Percentiles rank a stretch among this genome's conserved stretches.
Conservation (phyloP, 768 basidiomycete genomes). For the Tulasnella sp. region DNA sequence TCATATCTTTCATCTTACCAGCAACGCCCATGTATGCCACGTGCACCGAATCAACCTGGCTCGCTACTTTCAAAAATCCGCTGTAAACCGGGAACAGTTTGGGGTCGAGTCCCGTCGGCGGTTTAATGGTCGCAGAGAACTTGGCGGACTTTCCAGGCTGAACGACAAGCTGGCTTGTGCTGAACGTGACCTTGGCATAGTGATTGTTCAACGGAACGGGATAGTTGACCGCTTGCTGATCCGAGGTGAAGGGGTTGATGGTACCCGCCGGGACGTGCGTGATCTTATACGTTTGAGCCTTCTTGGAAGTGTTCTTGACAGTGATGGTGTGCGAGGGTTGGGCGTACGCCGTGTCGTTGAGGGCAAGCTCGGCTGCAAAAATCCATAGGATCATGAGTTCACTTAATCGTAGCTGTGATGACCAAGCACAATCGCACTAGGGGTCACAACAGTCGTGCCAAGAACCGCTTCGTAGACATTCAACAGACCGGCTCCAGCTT, state of each 20-base stretch:
- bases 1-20: constrained; percentile 34
- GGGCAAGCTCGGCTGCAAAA: constrained; percentile 21
- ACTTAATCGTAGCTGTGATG: not conserved
- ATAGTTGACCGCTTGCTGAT: constrained; percentile 31
- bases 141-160: constrained; percentile 32
- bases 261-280: constrained; percentile 49
- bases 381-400: not conserved
- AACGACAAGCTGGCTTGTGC: constrained; percentile 35
- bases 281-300: constrained; percentile 35
- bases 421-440: constrained; percentile 5
- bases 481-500: constrained; percentile 20
- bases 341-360: constrained; percentile 30
- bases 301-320: constrained; percentile 39
- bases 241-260: constrained; percentile 33
- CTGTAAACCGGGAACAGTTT: constrained; percentile 45
- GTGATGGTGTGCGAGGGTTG: constrained; percentile 19
- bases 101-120: constrained; percentile 33
- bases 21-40: constrained; percentile 36
- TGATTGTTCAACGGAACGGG: constrained; percentile 40
- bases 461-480: constrained; percentile 27
- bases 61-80: constrained; percentile 38
- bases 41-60: constrained; percentile 17
- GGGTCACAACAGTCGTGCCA: constrained; percentile 23
- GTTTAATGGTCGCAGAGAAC: constrained; percentile 35
- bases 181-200: constrained; percentile 37